These are phyloP conservation scores for Aspergillaceae sp. DNA, from an alignment of 2,329 filamentous ascomycete genomes.

Conservation along the genomic window DNA sequence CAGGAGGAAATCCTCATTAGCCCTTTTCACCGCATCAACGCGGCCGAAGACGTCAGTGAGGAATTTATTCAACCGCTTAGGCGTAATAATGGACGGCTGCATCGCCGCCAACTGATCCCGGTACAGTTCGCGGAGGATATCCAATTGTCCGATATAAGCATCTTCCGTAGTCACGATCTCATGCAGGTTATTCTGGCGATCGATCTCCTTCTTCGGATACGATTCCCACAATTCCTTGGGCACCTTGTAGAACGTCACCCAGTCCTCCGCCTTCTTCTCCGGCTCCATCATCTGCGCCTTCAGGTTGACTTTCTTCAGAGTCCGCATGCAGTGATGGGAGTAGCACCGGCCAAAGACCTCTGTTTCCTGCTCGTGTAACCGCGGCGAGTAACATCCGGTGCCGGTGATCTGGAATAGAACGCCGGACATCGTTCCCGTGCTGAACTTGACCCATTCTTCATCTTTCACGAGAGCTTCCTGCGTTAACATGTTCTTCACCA, in stretches of 20 bases:
- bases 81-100: slow-evolving; percentile 71
- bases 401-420: slow-evolving; percentile 91
- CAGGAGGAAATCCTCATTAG: slow-evolving; percentile 86
- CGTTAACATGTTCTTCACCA: slow-evolving; percentile 71
- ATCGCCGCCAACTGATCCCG: slow-evolving; percentile 65
- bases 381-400: slow-evolving; percentile 80
- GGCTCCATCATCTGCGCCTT: slow-evolving; percentile 63
- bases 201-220: slow-evolving; percentile 75
- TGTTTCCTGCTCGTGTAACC: slow-evolving; percentile 59
- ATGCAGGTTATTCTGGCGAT: slow-evolving; percentile 87
- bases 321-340: slow-evolving; percentile 86
- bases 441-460: slow-evolving; percentile 97
- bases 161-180: slow-evolving; percentile 94
- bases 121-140: slow-evolving; percentile 77
- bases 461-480: slow-evolving; percentile 72
- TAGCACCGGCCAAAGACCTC: slow-evolving; percentile 71
- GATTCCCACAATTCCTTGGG: slow-evolving; percentile 65
- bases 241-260: slow-evolving; percentile 81
- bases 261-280: slow-evolving; percentile 64
- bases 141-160: slow-evolving; percentile 77
- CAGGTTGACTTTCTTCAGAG: slow-evolving; percentile 87
- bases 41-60: slow-evolving; percentile 81
- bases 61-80: slow-evolving; percentile 71
- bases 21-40: slow-evolving; percentile 75
- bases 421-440: slow-evolving; percentile 68